Evolutionary conservation across 805 yeast genomes (phyloP), one percentile per base, ranked within the genome.

Genomic region (Maudiozyma bulderi): DNA sequence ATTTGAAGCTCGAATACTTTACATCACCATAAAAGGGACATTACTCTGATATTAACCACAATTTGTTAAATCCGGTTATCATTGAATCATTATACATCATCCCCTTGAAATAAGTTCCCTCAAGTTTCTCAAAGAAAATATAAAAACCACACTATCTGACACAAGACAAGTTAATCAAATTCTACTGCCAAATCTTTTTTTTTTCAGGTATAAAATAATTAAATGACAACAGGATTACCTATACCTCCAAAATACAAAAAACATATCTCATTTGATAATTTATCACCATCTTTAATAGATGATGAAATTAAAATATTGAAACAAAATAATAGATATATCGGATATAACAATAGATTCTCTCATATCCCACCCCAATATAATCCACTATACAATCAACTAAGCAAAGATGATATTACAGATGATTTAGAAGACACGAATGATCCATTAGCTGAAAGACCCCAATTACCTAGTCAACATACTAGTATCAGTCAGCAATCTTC

Each of bases 291-390:
- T 3, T 47, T 61, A 39, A 47, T 56, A 1, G 66, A 63, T 44
- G 66, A 60, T 35, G 64, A 63, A 50, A 58, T 56, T 4, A 52
- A 52, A n/a, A 43, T 50, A 8, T 37, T 56, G 29, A 61, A 58
- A 43, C 50, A 55, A 5, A 49, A 51, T 31, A 50, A 55, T 31
- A 46, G 51, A 13, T 59, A 52, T 46, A 51, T 59, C 5, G 54
- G 57, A 6, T 57, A 53, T 43, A 58, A 54, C 26, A 60, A 61
- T 44, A 56, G 55, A 33, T 63, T 56, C 39, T 42, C 58, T 28
- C 66, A 62, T 49, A 49, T 61, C 5, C 67, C 69, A 26, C 68
- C 67, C 8, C 68, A 64, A 42, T 60, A 50, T 45, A 64, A 61
- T 49, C 60, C 64, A 20, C 28, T 57, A 37, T 64, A 57, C 39